phyloP scores from a whole-genome alignment of 306 rosid genomes.

The Sphenostylis stenocarpa region DNA sequence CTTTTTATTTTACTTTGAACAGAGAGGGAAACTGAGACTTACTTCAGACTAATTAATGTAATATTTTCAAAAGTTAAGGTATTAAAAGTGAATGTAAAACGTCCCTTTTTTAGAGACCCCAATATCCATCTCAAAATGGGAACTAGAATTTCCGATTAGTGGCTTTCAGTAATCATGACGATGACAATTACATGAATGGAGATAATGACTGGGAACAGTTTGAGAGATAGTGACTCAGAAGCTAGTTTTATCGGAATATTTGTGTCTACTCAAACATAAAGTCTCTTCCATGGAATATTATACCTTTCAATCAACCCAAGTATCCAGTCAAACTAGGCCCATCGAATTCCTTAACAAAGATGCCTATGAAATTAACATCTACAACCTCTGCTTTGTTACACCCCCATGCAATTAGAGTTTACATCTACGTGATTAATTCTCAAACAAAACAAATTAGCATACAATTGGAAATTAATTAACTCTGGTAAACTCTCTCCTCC shows the following conservation, averaged over 20 bases:
- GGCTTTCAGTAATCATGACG: constrained; percentile 46
- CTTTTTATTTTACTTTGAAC: neutral
- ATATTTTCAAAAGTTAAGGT: neutral
- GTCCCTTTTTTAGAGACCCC: neutral
- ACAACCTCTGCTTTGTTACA: constrained; percentile 20
- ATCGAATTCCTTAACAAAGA: constrained; percentile 25
- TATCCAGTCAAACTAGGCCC: constrained; percentile 47
- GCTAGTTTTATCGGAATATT: constrained; percentile 43
- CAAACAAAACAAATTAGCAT: constrained; percentile 9
- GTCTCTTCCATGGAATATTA: constrained; percentile 36
- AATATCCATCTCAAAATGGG: constrained; percentile 13
- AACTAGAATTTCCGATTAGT: constrained; percentile 34
- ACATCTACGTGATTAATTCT: constrained; percentile 41
- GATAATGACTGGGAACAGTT: constrained; percentile 32
- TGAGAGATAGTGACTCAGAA: constrained; percentile 33
- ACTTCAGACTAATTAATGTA: too few relatives aligned
- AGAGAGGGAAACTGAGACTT: neutral
- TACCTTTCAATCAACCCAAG: constrained; percentile 32
- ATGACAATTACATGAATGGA: constrained; percentile 35
- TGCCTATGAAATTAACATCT: constrained; percentile 38
- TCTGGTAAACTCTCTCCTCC: neutral
- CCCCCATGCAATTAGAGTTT: constrained; percentile 48
- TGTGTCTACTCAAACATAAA: constrained; percentile 38
- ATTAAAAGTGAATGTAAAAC: neutral
- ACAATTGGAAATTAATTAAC: constrained; percentile 18